Conservation (phyloP, 768 basidiomycete genomes). For the Hygrocybe punicea region DNA sequence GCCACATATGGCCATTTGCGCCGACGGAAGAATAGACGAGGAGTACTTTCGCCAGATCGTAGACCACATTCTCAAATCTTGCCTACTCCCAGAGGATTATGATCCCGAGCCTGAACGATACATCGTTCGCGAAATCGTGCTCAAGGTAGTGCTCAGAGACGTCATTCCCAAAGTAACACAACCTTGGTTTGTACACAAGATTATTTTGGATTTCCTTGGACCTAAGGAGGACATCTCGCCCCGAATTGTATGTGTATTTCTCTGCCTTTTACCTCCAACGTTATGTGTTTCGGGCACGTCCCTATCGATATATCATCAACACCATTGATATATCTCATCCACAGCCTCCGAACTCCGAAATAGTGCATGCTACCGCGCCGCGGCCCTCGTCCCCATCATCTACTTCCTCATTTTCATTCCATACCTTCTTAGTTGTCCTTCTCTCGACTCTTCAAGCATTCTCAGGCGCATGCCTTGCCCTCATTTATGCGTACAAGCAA, state of each 20-base stretch:
- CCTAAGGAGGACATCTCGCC: conserved; percentile 32
- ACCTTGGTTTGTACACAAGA: conserved; percentile 85
- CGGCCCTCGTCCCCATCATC: conserved; percentile 25
- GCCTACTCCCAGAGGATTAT: conserved; percentile 77
- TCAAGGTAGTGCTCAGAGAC: conserved; percentile 70
- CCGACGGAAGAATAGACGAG: conserved; percentile 63
- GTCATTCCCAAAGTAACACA: conserved; percentile 69
- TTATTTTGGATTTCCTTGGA: conserved; percentile 64
- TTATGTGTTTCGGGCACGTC: background rate
- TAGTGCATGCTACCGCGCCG: conserved; percentile 24
- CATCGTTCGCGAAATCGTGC: conserved; percentile 79
- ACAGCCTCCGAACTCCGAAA: conserved; percentile 22
- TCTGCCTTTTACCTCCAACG: background rate
- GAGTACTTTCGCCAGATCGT: conserved; percentile 78
- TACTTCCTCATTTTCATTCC: conserved; percentile 41
- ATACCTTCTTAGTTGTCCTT: conserved; percentile 60
- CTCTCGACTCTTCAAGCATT: conserved; percentile 73
- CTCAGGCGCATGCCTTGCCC: conserved; percentile 63
- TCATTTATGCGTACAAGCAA: conserved; percentile 68
- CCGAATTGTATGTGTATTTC: conserved; percentile 25
- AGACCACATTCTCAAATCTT: conserved; percentile 69
- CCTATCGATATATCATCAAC: conserved; percentile 4
- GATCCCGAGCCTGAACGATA: conserved; percentile 73
- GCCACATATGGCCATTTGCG: conserved; percentile 74
- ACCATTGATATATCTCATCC: too few species aligned